These are phyloP conservation scores for Alternaria infectoria DNA, from an alignment of 2,329 filamentous ascomycete genomes.

Conservation along the genomic window DNA sequence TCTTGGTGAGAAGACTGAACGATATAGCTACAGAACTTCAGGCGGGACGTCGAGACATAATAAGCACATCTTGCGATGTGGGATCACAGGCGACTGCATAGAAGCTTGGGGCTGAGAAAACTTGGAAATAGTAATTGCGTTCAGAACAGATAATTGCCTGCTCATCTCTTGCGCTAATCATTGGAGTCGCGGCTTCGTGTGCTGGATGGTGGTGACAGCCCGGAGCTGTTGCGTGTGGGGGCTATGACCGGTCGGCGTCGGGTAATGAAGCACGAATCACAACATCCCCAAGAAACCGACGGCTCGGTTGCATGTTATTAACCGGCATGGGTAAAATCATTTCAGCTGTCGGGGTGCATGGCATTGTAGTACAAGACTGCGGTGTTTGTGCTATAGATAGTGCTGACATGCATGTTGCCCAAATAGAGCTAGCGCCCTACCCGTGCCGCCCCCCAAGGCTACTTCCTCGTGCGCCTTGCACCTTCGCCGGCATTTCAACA, in stretches of 20 bases:
- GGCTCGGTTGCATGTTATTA: background rate
- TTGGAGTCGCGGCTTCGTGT: background rate
- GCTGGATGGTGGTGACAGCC: background rate
- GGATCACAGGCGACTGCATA: background rate
- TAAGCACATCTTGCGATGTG: background rate
- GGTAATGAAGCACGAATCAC: background rate
- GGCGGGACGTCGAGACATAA: background rate
- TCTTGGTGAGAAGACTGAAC: background rate
- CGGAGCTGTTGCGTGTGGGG: background rate
- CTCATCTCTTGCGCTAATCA: background rate
- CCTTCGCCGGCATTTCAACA: background rate
- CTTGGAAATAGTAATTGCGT: background rate
- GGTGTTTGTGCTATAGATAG: background rate
- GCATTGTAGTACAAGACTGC: background rate
- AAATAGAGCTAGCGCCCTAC: background rate
- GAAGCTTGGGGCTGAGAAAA: background rate
- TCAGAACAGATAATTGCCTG: background rate
- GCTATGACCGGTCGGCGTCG: background rate
- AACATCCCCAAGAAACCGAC: background rate
- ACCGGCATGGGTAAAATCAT: background rate
- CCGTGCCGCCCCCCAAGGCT: background rate
- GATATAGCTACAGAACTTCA: background rate
- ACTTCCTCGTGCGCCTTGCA: background rate
- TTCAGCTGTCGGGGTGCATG: background rate
- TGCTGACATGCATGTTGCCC: background rate